Conservation (phyloP, 768 basidiomycete genomes). For the Coprinopsis strossmayeri region DNA sequence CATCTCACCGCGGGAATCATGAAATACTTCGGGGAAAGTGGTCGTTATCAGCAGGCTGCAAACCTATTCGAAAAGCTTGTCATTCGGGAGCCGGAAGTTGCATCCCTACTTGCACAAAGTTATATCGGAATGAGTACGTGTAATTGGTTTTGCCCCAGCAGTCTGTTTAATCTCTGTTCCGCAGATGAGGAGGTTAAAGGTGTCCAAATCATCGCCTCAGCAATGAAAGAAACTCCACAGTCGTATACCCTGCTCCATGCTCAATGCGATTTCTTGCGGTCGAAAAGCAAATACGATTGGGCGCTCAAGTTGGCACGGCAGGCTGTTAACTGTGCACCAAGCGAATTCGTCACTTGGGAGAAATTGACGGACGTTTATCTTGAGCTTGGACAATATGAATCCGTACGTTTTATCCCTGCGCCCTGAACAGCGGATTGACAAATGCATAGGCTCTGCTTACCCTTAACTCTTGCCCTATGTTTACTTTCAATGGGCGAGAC, state of each 20-base stretch:
- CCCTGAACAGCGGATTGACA: not conserved
- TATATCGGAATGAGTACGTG: conserved; percentile 97
- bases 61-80: conserved; percentile 91
- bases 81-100: conserved; percentile 84
- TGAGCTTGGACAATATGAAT: conserved; percentile 81
- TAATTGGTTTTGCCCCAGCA: no score
- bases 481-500: conserved; percentile 97
- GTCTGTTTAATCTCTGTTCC: not conserved
- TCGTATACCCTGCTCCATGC: conserved; percentile 92
- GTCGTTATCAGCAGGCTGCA: conserved; percentile 78
- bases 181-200: conserved; percentile 98
- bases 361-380: conserved; percentile 95
- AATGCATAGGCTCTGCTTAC: conserved; percentile 66
- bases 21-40: conserved; percentile 95
- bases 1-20: conserved; percentile 91
- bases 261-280: conserved; percentile 89
- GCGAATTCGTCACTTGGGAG: conserved; percentile 99
- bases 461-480: conserved; percentile 99
- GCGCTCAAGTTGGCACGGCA: conserved; percentile 87
- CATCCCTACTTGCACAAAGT: conserved; percentile 77
- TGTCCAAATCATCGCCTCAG: conserved; percentile 84
- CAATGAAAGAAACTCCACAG: conserved; percentile 81
- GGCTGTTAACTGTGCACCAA: conserved; percentile 97
- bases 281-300: conserved; percentile 82
- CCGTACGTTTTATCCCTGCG: conserved; percentile 28